phyloP scores from a whole-genome alignment of 2,329 filamentous ascomycete species.

The Aspergillus calidoustus region DNA sequence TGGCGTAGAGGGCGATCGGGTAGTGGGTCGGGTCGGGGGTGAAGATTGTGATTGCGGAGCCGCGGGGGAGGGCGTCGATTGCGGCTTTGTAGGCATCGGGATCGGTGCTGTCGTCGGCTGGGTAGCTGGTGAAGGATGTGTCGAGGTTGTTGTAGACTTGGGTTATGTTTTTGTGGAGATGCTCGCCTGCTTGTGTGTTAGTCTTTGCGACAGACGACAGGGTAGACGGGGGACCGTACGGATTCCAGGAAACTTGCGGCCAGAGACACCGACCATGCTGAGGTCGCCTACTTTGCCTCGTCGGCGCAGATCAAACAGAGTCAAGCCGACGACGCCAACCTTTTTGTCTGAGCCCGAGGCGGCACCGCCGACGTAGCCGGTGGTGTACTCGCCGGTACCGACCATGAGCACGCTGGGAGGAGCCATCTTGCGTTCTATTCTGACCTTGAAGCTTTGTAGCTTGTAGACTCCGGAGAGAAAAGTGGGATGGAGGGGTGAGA shows the following conservation, averaged over 20 bases:
- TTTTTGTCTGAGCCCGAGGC: constrained; percentile 93
- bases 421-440: constrained; percentile 6
- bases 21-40: constrained; percentile 56
- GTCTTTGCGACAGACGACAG: not conserved
- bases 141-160: constrained; percentile 88
- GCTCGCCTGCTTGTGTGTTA: constrained; percentile 63
- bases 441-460: not conserved
- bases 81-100: constrained; percentile 23
- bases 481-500: constrained; percentile 3
- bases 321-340: constrained; percentile 88
- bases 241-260: constrained; percentile 88
- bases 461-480: not conserved
- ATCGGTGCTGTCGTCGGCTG: constrained; percentile 65
- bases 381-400: constrained; percentile 95
- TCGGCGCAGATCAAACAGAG: constrained; percentile 84
- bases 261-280: constrained; percentile 88
- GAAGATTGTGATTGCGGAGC: constrained; percentile 23
- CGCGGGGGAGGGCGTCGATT: constrained; percentile 20
- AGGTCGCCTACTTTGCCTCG: constrained; percentile 85
- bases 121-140: constrained; percentile 82
- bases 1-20: constrained; percentile 75
- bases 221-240: constrained; percentile 57
- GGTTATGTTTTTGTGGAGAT: constrained; percentile 85
- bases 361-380: constrained; percentile 84
- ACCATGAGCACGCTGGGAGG: constrained; percentile 52